Evolutionary conservation across 2,329 filamentous ascomycete genomes (phyloP), one percentile per base, ranked within the genome.

Genomic region (Cladosporium oxysporum): DNA sequence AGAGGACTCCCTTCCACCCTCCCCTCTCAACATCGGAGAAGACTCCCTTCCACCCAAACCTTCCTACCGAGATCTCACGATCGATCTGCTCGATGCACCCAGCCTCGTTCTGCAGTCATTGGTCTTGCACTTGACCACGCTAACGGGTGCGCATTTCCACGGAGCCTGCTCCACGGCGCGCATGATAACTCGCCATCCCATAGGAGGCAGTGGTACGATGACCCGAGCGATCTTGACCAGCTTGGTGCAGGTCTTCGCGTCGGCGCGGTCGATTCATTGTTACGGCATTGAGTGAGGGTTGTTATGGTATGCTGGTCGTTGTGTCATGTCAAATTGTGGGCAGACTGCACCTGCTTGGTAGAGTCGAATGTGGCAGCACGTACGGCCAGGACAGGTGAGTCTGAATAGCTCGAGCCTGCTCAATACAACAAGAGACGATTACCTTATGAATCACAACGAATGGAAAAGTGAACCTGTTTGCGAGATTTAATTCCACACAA

Each of bases 91-190:
- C 29, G 28, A 31, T 28, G 8, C 28, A 12, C 18, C 11, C 28
- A 33, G 8, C 18, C 52, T 3, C 5, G 8, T 55, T 29, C 5
- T 55, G 28, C n/a, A 14, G 14, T n/a, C 52, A 55, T 33, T 55
- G 52, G 52, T 12, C n/a, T 23, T 29, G 29, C 18, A n/a, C 28
- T 21, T 10, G 16, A 4, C 3, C 28, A 31, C 29, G 52, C 52
- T 55, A 55, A 33, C 52, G 52, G 52, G 52, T 55, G 52, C 52
- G 52, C 52, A 21, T n/a, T 55, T 55, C 29, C n/a, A 55, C 52
- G 52, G 52, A 55, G 52, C 52, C 3, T 5, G 29, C 52, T 55
- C 52, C 52, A 53, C 26, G 11, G 52, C 18, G 18, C 28, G 41
- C n/a, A 47, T 11, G 41, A 10, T 8, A 7, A 47, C n/a, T 47